Conservation (phyloP, 2,329 filamentous ascomycete genomes). For the Apiospora malaysiana region DNA sequence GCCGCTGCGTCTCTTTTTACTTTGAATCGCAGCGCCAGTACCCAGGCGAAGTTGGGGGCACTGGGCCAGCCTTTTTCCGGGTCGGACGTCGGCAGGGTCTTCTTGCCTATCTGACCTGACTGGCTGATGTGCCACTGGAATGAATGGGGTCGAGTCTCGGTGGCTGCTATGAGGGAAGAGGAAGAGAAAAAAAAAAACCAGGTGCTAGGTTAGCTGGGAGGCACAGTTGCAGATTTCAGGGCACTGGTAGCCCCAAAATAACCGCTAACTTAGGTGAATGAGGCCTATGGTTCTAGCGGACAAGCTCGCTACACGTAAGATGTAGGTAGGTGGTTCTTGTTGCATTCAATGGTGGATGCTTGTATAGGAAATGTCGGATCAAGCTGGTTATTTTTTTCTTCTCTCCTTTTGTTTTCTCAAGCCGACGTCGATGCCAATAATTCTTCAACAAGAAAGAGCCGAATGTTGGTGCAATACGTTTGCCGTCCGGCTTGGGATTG, state of each 20-base stretch:
- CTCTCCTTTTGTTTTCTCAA: not conserved
- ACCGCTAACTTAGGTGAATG: not conserved
- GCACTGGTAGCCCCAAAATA: constrained; percentile 18
- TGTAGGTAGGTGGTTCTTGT: not conserved
- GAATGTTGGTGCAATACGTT: not conserved
- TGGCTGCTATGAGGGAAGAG: not conserved
- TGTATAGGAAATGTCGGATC: not conserved
- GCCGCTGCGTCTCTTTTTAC: constrained; percentile 11
- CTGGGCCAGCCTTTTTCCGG: constrained; percentile 17
- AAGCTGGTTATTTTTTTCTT: not conserved
- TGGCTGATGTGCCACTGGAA: constrained; percentile 14
- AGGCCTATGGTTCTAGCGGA: not conserved
- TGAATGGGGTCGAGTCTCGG: constrained; percentile 11
- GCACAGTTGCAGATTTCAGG: constrained; percentile 20
- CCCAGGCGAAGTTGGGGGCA: not conserved
- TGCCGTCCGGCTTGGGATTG: not conserved
- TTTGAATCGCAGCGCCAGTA: constrained; percentile 5
- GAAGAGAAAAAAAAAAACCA: not conserved
- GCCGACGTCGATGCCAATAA: not conserved
- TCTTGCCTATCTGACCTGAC: constrained; percentile 4
- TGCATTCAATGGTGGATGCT: not conserved
- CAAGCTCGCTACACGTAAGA: not conserved
- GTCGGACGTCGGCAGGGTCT: constrained; percentile 17
- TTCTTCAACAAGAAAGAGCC: not conserved
- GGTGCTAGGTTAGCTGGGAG: not conserved